Conservation (phyloP, 2,329 filamentous ascomycete species). For the Teratosphaeria epicoccoides region DNA sequence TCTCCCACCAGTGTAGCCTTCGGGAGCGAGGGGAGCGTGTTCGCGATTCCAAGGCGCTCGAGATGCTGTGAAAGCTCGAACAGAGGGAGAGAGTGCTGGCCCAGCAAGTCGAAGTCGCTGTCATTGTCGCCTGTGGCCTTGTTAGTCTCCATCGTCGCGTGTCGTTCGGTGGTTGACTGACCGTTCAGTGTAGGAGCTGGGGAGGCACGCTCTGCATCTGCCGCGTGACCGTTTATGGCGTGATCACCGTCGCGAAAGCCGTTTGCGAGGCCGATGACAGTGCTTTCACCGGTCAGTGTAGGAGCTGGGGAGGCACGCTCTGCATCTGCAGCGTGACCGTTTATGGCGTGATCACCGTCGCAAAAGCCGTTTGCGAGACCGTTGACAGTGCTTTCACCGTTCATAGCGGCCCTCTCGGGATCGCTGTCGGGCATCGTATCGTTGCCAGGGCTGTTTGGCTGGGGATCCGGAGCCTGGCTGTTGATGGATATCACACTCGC, state of each 20-base stretch:
- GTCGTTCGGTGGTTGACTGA: background rate
- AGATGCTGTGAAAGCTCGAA: constrained; percentile 59
- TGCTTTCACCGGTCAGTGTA: too few species aligned
- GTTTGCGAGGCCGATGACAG: too few species aligned
- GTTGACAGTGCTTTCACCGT: background rate
- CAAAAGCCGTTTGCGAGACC: background rate
- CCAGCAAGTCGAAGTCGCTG: constrained; percentile 1
- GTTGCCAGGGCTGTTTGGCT: background rate
- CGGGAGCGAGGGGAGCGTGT: constrained; percentile 56
- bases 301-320: too few species aligned
- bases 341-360: background rate
- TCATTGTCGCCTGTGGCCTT: background rate
- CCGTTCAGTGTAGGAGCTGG: background rate
- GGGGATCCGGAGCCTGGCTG: background rate
- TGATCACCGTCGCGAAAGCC: too few species aligned
- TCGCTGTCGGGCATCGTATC: constrained; percentile 1
- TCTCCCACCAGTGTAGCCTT: constrained; percentile 78
- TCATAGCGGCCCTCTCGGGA: background rate
- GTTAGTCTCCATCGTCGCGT: background rate
- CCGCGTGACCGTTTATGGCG: too few species aligned
- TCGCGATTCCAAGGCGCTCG: constrained; percentile 60
- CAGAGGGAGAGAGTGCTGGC: constrained; percentile 52
- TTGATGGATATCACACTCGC: background rate
- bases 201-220: too few species aligned
- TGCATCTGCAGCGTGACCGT: too few species aligned